These are phyloP conservation scores for Artemisia annua DNA, from an alignment of 129 eudicot species.

Conservation along the genomic window DNA sequence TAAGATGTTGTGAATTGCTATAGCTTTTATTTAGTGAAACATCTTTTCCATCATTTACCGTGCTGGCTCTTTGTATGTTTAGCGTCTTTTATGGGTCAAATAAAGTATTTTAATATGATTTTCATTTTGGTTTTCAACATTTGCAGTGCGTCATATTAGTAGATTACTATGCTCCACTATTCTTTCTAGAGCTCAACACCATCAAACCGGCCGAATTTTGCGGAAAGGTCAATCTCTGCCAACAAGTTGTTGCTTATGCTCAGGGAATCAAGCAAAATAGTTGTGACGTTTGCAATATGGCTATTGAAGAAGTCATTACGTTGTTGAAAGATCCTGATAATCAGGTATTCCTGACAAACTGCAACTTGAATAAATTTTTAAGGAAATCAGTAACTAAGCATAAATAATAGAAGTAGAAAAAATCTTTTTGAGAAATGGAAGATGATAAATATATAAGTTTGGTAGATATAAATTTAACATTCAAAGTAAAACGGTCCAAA, in stretches of 20 bases:
- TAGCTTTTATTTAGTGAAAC: not conserved
- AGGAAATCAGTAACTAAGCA: not conserved
- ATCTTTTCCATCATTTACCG: too few relatives aligned
- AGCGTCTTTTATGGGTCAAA: conserved; percentile 1
- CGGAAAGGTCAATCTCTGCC: conserved; percentile 62
- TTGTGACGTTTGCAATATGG: conserved; percentile 71
- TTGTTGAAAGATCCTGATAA: conserved; percentile 93
- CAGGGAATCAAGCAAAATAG: conserved; percentile 35
- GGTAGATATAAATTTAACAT: not conserved
- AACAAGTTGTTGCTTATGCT: conserved; percentile 35
- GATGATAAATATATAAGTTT: not conserved
- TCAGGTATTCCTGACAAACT: conserved; percentile 49
- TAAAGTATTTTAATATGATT: conserved; percentile 1
- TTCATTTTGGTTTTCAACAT: conserved; percentile 19
- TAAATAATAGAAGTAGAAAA: not conserved
- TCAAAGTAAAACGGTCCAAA: not conserved
- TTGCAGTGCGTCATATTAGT: conserved; percentile 74
- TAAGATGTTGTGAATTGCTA: not conserved
- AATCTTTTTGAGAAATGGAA: not conserved
- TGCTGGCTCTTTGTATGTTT: not conserved
- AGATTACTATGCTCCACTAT: conserved; percentile 86
- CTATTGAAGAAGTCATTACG: conserved; percentile 53
- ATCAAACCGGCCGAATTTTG: conserved; percentile 72
- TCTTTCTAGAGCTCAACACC: conserved; percentile 64
- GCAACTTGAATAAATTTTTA: not conserved